A percentile compares a stretch with the other conserved stretches of the same genome.
phyloP scores from a whole-genome alignment of 1,284 basidiomycete species.

The Vanrija sp. region DNA sequence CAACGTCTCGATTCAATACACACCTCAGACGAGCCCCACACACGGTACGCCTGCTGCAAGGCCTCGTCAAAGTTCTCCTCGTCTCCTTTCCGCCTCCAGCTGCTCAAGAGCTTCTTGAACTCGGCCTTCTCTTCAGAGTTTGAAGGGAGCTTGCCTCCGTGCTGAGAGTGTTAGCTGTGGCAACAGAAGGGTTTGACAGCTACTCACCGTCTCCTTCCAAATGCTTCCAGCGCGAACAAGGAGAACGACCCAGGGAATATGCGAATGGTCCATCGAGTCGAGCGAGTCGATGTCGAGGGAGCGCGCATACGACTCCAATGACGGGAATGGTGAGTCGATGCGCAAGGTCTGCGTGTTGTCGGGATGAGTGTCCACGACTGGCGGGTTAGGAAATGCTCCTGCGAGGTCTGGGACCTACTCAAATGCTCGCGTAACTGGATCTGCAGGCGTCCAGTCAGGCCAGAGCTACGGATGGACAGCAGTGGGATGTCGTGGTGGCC shows the following conservation, averaged over 20 bases:
- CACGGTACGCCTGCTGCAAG: slow-evolving; percentile 70
- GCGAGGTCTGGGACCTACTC: slow-evolving; percentile 54
- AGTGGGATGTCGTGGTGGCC: slow-evolving; percentile 58
- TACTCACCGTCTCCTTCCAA: slow-evolving; percentile 61
- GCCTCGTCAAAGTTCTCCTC: slow-evolving; percentile 98
- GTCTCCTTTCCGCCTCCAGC: slow-evolving; percentile 60
- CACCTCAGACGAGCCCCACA: slow-evolving; percentile 62
- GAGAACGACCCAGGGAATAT: slow-evolving; percentile 81
- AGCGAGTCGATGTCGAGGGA: slow-evolving; percentile 67
- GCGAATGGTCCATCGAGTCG: slow-evolving; percentile 79
- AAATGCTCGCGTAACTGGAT: slow-evolving; percentile 82
- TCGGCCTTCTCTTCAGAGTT: slow-evolving; percentile 66
- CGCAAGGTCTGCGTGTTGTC: slow-evolving; percentile 78
- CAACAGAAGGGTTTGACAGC: background rate
- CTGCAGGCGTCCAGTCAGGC: slow-evolving; percentile 81
- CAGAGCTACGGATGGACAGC: slow-evolving; percentile 72
- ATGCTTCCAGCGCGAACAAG: slow-evolving; percentile 74
- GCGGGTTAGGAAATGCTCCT: slow-evolving; percentile 13
- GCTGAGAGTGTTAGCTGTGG: slow-evolving; percentile 16
- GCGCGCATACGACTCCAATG: slow-evolving; percentile 67
- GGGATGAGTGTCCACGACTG: slow-evolving; percentile 90
- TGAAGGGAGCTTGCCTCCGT: slow-evolving; percentile 27
- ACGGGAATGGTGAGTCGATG: slow-evolving; percentile 82
- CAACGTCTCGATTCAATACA: slow-evolving; percentile 13
- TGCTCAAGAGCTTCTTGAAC: slow-evolving; percentile 60